These are phyloP conservation scores for Pichia kudriavzevii DNA, from an alignment of 1,139 yeast genomes.

Conservation along the genomic window DNA sequence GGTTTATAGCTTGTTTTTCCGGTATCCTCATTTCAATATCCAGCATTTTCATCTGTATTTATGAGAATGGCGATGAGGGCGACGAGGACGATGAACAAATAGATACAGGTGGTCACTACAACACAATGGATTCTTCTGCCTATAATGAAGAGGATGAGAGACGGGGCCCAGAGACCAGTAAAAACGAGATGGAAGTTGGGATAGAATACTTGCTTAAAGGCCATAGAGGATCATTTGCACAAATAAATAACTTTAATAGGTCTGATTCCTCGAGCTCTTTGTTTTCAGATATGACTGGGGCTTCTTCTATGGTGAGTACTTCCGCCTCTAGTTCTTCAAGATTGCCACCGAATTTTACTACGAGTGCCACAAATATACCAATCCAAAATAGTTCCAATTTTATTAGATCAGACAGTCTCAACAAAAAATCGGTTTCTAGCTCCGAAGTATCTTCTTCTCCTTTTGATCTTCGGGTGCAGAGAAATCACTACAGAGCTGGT, in stretches of 20 bases:
- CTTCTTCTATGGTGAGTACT: conserved; percentile 13
- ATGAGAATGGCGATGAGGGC: conserved; percentile 19
- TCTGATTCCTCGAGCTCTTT: conserved; percentile 23
- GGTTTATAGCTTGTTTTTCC: conserved; percentile 26
- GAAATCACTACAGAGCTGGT: conserved; percentile 16
- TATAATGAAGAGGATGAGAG: conserved; percentile 1
- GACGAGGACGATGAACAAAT: neutral
- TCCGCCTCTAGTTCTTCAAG: conserved; percentile 1
- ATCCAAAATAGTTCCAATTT: neutral
- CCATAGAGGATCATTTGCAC: conserved; percentile 31
- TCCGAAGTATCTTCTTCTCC: conserved; percentile 20
- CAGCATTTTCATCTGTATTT: conserved; percentile 24
- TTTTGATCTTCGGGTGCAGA: conserved; percentile 19
- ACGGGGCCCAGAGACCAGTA: no score
- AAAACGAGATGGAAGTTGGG: conserved; percentile 15
- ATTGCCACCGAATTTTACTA: conserved; percentile 6
- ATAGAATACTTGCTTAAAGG: conserved; percentile 25
- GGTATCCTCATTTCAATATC: conserved; percentile 26
- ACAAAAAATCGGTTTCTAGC: conserved; percentile 3
- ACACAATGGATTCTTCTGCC: neutral
- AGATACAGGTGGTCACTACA: neutral
- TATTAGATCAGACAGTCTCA: conserved; percentile 6
- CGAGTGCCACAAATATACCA: neutral
- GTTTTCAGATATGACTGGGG: conserved; percentile 24
- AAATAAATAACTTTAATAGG: conserved; percentile 19